Conservation (phyloP, 331 rosid genomes). For the Ulmus americana region DNA sequence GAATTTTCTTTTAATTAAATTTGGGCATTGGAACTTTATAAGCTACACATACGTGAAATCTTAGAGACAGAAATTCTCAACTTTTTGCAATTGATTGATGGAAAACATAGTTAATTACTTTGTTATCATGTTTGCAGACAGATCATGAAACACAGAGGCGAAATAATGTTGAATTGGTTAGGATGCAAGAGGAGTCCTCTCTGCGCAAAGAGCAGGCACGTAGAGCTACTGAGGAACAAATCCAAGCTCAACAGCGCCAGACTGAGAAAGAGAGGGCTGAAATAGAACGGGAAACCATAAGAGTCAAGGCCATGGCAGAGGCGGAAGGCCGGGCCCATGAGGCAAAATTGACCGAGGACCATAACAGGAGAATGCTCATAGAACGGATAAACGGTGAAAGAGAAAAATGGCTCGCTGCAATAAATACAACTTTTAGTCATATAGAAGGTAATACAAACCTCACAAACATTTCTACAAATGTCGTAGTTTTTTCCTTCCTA, state of each 20-base stretch:
- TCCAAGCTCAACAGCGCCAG: conserved; percentile 80
- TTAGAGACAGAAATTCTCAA: not conserved
- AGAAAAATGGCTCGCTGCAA: conserved; percentile 98
- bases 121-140: conserved; percentile 41
- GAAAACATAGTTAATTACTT: conserved; percentile 6
- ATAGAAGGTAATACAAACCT: conserved; percentile 61
- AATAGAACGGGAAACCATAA: conserved; percentile 78
- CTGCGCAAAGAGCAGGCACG: conserved; percentile 75
- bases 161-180: conserved; percentile 81
- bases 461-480: not conserved
- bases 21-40: not conserved
- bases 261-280: conserved; percentile 90
- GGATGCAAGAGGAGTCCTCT: conserved; percentile 89
- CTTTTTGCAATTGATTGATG: not conserved
- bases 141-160: conserved; percentile 83
- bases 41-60: conserved; percentile 9
- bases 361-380: conserved; percentile 75
- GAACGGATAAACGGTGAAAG: conserved; percentile 81
- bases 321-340: conserved; percentile 89
- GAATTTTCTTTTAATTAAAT: not conserved
- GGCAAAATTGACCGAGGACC: conserved; percentile 81
- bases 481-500: not conserved
- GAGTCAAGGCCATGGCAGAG: conserved; percentile 87
- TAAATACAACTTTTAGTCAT: conserved; percentile 81
- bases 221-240: conserved; percentile 82